Evolutionary conservation across 2,329 filamentous ascomycete species (phyloP).

Genomic region (Leptosphaerulina australis): DNA sequence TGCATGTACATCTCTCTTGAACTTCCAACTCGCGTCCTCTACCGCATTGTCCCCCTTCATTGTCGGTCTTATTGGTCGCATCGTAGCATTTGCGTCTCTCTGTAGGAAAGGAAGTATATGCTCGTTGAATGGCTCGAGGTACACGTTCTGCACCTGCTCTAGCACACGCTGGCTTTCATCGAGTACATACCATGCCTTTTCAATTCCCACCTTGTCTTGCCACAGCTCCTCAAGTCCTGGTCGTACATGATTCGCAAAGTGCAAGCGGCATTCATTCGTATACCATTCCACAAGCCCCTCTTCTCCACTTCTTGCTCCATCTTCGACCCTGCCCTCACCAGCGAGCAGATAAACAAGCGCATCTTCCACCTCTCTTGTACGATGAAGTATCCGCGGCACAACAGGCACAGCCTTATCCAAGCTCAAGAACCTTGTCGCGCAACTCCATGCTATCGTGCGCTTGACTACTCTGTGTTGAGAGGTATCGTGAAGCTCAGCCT

Average conservation of each 20-base stretch:
- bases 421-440: slow-evolving; percentile 53
- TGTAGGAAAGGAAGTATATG: slow-evolving; percentile 43
- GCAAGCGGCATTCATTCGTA: slow-evolving; percentile 50
- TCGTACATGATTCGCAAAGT: slow-evolving; percentile 48
- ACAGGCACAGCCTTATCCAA: slow-evolving; percentile 38
- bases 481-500: slow-evolving; percentile 44
- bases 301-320: slow-evolving; percentile 27
- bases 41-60: slow-evolving; percentile 26
- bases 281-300: slow-evolving; percentile 53
- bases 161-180: slow-evolving; percentile 47
- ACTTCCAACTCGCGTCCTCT: slow-evolving; percentile 50
- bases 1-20: slow-evolving; percentile 67
- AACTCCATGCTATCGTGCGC: slow-evolving; percentile 54
- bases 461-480: slow-evolving; percentile 44
- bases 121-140: slow-evolving; percentile 45
- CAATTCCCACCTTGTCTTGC: slow-evolving; percentile 33
- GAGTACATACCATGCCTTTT: slow-evolving; percentile 41
- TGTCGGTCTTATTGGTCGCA: slow-evolving; percentile 50
- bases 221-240: slow-evolving; percentile 40
- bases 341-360: slow-evolving; percentile 45
- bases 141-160: slow-evolving; percentile 46
- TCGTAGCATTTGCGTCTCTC: slow-evolving; percentile 29
- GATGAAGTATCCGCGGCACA: slow-evolving; percentile 21
- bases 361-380: slow-evolving; percentile 43
- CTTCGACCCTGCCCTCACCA: slow-evolving; percentile 41